Conservation (phyloP, 164 flowering plant genomes). For the Euptelea pleiosperma region DNA sequence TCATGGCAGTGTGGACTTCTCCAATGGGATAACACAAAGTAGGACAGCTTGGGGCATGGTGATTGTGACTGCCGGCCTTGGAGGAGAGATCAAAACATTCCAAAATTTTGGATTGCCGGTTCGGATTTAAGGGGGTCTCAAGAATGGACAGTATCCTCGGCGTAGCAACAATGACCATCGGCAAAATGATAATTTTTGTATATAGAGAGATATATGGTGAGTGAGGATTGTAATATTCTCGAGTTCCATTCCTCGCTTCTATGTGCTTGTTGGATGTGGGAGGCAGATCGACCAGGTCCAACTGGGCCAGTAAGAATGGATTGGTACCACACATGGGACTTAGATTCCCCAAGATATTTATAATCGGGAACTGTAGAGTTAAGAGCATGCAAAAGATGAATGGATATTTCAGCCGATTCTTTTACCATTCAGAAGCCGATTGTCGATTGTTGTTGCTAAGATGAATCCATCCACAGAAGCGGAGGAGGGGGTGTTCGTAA, state of each 20-base stretch:
- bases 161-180: background rate
- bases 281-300: too few species aligned
- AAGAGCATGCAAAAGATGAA: constrained; percentile 9
- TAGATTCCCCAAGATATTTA: too few species aligned
- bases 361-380: constrained; percentile 11
- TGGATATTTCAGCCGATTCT: constrained; percentile 10
- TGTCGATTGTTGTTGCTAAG: background rate
- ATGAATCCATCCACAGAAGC: background rate
- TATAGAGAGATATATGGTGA: constrained; percentile 17
- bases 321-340: too few species aligned
- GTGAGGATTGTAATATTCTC: constrained; percentile 17
- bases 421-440: background rate
- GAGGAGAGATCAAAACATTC: constrained; percentile 80
- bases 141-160: background rate
- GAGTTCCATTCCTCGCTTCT: constrained; percentile 9
- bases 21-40: constrained; percentile 36
- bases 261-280: constrained; percentile 11
- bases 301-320: too few species aligned
- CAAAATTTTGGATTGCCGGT: constrained; percentile 94
- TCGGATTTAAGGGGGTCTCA: constrained; percentile 37
- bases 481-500: background rate
- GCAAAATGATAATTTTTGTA: constrained; percentile 9
- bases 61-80: constrained; percentile 82
- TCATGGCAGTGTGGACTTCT: constrained; percentile 41
- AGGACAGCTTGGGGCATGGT: constrained; percentile 88